A percentile compares a stretch with the other conserved stretches of the same genome.
phyloP scores from a whole-genome alignment of 305 asterid species.

The Fraxinus nigra region DNA sequence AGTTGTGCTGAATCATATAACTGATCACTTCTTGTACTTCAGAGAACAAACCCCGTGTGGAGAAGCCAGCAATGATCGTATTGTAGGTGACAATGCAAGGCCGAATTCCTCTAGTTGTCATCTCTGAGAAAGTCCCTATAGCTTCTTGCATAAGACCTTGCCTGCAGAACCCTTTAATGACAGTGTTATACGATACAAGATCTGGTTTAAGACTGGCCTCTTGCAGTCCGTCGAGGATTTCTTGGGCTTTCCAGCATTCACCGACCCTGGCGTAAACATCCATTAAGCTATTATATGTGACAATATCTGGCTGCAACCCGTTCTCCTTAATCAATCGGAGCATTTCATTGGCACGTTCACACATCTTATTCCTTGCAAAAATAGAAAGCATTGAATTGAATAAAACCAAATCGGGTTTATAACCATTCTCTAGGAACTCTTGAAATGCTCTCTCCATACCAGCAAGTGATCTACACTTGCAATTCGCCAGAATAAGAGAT shows the following conservation, averaged over 20 bases:
- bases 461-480: constrained; percentile 67
- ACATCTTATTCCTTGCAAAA: constrained; percentile 73
- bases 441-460: constrained; percentile 92
- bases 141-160: constrained; percentile 93
- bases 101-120: constrained; percentile 64
- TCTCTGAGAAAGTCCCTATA: constrained; percentile 59
- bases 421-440: constrained; percentile 70
- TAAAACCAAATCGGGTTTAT: constrained; percentile 77
- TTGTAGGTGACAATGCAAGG: constrained; percentile 87
- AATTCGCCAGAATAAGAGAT: constrained; percentile 67
- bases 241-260: constrained; percentile 93
- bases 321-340: constrained; percentile 54
- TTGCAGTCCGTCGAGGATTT: constrained; percentile 60
- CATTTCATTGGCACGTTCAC: constrained; percentile 71
- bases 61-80: constrained; percentile 78
- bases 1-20: constrained; percentile 74
- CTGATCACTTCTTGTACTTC: constrained; percentile 67
- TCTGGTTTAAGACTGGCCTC: constrained; percentile 64
- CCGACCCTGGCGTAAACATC: constrained; percentile 89
- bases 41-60: constrained; percentile 58
- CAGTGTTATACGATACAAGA: constrained; percentile 90
- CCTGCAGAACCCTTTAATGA: constrained; percentile 88
- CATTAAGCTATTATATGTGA: constrained; percentile 86
- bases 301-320: constrained; percentile 70
- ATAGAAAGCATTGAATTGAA: constrained; percentile 81